Evolutionary conservation across 73 alveolate genomes (phyloP), one percentile per base, ranked within the genome.

Genomic region (Symbiodinium natans): DNA sequence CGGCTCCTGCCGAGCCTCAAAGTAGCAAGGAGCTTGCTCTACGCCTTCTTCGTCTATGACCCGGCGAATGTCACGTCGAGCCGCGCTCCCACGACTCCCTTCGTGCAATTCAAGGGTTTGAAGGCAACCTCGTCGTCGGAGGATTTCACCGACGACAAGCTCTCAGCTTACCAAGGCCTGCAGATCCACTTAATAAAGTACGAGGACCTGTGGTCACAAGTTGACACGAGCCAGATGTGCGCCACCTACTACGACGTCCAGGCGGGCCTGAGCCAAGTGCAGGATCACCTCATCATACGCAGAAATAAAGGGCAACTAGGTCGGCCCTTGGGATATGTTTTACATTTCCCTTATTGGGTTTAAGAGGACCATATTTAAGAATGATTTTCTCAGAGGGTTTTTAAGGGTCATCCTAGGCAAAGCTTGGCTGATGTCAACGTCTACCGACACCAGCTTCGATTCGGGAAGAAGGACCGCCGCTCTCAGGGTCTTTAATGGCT

Each of bases 181-280:
- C 93, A 85, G 48, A 29, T 85, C n/a, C 93, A 85, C 29, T 31
- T 85, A 34, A 85, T 85, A 27, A 43, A 71, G 33, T 85, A 85
- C 39, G 93, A 85, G 6, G 93, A 85, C 52, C 23, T 85, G 43
- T 85, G 93, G 93, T 42, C 56, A 1, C 82, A 42, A 15, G 82
- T 85, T 17, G 82, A 85, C 48, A 85, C 93, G 33, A 38, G 93
- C 52, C 41, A 41, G 46, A 85, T 85, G 93, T 85, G 93, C 68
- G 77, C 93, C 9, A 85, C 77, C 21, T 25, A 41, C 23, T 41
- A 85, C 21, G 93, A 85, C 48, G 93, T 46, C 42, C 27, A 15
- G 52, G 39, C 10, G 2, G 93, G 93, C 19, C 46, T 25, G 5
- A 46, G 93, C 48, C 21, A 85, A 31, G 82, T 40, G 21, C 39